Evolutionary conservation across 2,329 filamentous ascomycete species (phyloP).

Genomic region (Geosmithia putterillii): DNA sequence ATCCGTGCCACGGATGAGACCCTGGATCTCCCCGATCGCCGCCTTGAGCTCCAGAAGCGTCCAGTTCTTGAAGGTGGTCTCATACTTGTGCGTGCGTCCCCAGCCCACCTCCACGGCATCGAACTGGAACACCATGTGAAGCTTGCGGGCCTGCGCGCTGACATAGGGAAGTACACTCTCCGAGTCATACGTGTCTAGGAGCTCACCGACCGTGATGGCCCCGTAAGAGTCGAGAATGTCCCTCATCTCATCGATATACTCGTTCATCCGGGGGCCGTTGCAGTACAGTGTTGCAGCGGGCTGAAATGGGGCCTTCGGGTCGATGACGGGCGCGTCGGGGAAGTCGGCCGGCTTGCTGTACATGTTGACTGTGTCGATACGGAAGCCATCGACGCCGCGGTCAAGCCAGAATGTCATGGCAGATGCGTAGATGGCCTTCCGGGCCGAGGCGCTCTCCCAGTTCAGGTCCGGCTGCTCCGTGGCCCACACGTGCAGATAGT

Average conservation of each 20-base stretch:
- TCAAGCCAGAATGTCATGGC: conserved; percentile 72
- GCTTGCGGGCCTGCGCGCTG: conserved; percentile 40
- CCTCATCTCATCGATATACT: conserved; percentile 56
- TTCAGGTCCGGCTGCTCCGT: conserved; percentile 75
- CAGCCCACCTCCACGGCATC: conserved; percentile 50
- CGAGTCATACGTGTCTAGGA: conserved; percentile 48
- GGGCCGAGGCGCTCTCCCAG: conserved; percentile 60
- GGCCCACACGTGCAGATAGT: conserved; percentile 67
- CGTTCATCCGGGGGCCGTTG: conserved; percentile 58
- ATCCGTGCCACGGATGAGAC: conserved; percentile 37
- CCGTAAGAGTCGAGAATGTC: conserved; percentile 46
- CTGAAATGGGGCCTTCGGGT: conserved; percentile 33
- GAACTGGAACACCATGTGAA: conserved; percentile 61
- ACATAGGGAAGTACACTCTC: conserved; percentile 47
- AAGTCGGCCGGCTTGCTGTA: conserved; percentile 52
- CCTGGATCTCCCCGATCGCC: conserved; percentile 35
- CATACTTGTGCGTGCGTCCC: conserved; percentile 36
- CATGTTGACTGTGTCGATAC: conserved; percentile 65
- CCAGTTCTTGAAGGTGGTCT: conserved; percentile 32
- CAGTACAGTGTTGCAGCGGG: conserved; percentile 44
- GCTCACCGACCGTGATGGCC: conserved; percentile 60
- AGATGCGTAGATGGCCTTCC: conserved; percentile 57
- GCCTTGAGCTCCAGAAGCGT: conserved; percentile 34
- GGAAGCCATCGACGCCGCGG: conserved; percentile 59
- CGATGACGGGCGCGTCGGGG: conserved; percentile 43